Percentiles rank a stretch among this genome's conserved stretches.
These are phyloP conservation scores for Coemansia sp. DNA, from an alignment of 192 early-diverging fungal genomes.

Conservation along the genomic window DNA sequence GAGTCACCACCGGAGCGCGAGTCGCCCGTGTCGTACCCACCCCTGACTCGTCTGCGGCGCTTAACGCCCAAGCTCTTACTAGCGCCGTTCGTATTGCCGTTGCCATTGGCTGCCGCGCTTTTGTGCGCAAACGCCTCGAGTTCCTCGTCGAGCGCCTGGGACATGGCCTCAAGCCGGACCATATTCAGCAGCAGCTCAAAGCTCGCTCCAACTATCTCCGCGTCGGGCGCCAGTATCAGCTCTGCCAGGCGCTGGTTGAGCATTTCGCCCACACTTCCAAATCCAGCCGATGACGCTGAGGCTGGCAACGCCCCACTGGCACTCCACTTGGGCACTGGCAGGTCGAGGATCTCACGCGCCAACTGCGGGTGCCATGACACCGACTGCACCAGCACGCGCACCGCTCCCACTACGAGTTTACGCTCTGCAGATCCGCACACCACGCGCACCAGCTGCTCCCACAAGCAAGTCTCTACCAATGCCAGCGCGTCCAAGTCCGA, in stretches of 20 bases:
- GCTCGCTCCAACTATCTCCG: conserved; percentile 34
- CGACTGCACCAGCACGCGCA: conserved; percentile 45
- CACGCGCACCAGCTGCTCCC: conserved; percentile 48
- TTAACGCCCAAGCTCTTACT: neutral
- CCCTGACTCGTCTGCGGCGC: conserved; percentile 8
- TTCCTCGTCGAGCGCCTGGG: conserved; percentile 47
- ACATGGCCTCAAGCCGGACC: conserved; percentile 49
- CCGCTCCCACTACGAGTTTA: conserved; percentile 39
- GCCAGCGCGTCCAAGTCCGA: conserved; percentile 32
- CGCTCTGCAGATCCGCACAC: conserved; percentile 37
- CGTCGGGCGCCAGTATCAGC: conserved; percentile 42
- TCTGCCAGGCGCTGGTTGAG: conserved; percentile 35
- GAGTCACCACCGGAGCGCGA: conserved; percentile 32
- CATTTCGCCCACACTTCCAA: conserved; percentile 25
- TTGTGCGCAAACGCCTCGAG: conserved; percentile 23
- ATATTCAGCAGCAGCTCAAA: conserved; percentile 52
- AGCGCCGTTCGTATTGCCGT: neutral
- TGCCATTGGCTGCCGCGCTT: neutral
- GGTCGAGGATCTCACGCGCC: conserved; percentile 43
- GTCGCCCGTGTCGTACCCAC: neutral
- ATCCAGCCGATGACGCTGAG: neutral
- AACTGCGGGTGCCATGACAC: conserved; percentile 55
- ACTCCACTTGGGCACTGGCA: conserved; percentile 30
- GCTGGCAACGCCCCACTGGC: neutral
- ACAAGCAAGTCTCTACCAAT: conserved; percentile 48